phyloP scores from a whole-genome alignment of 2,329 filamentous ascomycete species.

The Fusarium vanettenii region DNA sequence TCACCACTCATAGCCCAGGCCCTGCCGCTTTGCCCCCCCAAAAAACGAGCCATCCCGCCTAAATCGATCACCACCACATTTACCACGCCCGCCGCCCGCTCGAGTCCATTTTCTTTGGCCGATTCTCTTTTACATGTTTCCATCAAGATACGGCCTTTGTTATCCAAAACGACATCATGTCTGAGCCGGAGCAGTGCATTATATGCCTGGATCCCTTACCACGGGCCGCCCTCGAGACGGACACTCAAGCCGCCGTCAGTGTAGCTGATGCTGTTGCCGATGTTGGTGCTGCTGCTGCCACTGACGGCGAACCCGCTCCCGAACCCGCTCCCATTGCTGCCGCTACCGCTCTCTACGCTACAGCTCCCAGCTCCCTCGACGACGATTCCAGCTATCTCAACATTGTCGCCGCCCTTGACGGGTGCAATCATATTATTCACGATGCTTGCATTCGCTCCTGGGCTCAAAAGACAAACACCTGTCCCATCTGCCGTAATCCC shows the following conservation, averaged over 20 bases:
- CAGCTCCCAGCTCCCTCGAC: constrained; percentile 38
- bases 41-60: constrained; percentile 24
- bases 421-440: constrained; percentile 93
- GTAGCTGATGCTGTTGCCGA: constrained; percentile 34
- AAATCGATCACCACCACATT: constrained; percentile 35
- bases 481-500: constrained; percentile 91
- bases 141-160: constrained; percentile 51
- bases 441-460: constrained; percentile 93
- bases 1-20: constrained; percentile 39
- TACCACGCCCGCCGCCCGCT: constrained; percentile 37
- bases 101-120: constrained; percentile 34
- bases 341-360: constrained; percentile 29
- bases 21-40: constrained; percentile 28
- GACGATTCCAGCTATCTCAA: constrained; percentile 52
- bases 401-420: constrained; percentile 70
- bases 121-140: constrained; percentile 59
- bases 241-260: constrained; percentile 32
- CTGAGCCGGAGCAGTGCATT: constrained; percentile 74
- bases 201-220: constrained; percentile 74
- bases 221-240: constrained; percentile 42
- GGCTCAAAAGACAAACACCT: constrained; percentile 97
- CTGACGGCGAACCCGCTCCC: constrained; percentile 36
- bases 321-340: constrained; percentile 30
- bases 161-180: constrained; percentile 58
- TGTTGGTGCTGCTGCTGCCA: constrained; percentile 35